phyloP scores from a whole-genome alignment of 345 rosid species.

The Pistacia vera region DNA sequence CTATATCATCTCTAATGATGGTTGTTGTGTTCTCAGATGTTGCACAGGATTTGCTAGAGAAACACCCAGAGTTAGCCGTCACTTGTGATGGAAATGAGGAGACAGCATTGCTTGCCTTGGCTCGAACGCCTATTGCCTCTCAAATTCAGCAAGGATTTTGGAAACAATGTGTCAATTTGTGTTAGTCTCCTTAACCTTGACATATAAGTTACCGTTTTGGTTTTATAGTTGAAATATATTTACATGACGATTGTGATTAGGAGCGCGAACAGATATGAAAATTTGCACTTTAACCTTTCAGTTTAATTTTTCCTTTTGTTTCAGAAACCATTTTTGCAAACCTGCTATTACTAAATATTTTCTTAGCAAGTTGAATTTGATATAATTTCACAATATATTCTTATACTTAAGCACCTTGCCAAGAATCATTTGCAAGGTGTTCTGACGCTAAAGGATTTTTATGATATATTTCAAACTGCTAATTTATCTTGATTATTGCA shows the following conservation, averaged over 20 bases:
- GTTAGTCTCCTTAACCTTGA: background rate
- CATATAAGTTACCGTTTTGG: background rate
- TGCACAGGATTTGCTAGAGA: constrained; percentile 6
- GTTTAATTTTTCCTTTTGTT: background rate
- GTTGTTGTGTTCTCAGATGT: constrained; percentile 8
- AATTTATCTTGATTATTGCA: too few species aligned
- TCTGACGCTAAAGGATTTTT: too few species aligned
- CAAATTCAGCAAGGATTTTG: background rate
- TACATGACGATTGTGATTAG: background rate
- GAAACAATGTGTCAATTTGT: background rate
- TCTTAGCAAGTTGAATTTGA: too few species aligned
- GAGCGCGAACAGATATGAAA: background rate
- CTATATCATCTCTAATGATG: too few species aligned
- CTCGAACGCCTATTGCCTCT: constrained; percentile 5
- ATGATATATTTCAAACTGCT: background rate
- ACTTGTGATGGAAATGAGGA: background rate
- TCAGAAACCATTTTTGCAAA: background rate
- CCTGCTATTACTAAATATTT: too few species aligned
- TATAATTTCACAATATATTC: too few species aligned
- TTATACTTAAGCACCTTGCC: too few species aligned
- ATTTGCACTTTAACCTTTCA: background rate
- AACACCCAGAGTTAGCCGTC: background rate
- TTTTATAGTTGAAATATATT: too few species aligned
- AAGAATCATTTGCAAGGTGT: too few species aligned
- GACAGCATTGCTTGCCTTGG: constrained; percentile 26